Evolutionary conservation across 345 rosid species (phyloP), one percentile per base, ranked within the genome.

Genomic region (Syzygium aqueum): DNA sequence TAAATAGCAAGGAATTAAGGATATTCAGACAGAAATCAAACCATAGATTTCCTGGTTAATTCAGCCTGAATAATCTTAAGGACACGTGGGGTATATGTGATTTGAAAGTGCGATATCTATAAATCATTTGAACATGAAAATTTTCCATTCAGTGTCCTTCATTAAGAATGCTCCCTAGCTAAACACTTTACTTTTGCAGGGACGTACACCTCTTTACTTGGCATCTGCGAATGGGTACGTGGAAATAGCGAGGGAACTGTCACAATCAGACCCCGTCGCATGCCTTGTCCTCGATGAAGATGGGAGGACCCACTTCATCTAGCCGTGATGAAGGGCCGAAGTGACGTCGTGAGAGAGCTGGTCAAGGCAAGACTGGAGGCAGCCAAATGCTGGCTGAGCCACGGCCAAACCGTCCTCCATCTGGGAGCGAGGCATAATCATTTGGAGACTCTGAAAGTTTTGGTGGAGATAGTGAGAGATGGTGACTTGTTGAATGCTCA

Each of bases 231-330:
- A 63, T 0, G 67, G 85, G 33, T 50, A 86, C 28, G 1, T 2
- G 54, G 5, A 46, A 6, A 30, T 87, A 16, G 85, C 15, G 12
- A 57, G 3, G 53, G 88, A 52, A 50, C 52, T 53, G 25, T 23
- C 40, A 27, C 21, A 5, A 77, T 54, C 88, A 5, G 28, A 53
- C 13, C 63, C 19, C 37, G 2, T 27, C 21, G 84, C 77, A 21
- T 86, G 88, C 8, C 88, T 86, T 49, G 6, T 52, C 8, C 33
- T 13, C n/a, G 85, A 86, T 28, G 51, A 77, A 25, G 85, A 86
- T 15, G 84, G 83, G 22, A 86, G 73, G 67, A 3, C 52, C 87
- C 87, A 5, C 87, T 77, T 9, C 87, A 86, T 56, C 40, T 86
- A 49, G 84, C 87, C 19, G 50, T 7, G 0, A 86, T 77, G 88